These are phyloP conservation scores for Globisporangium heterothallicum DNA, from an alignment of 352 stramenopile species.

Conservation along the genomic window DNA sequence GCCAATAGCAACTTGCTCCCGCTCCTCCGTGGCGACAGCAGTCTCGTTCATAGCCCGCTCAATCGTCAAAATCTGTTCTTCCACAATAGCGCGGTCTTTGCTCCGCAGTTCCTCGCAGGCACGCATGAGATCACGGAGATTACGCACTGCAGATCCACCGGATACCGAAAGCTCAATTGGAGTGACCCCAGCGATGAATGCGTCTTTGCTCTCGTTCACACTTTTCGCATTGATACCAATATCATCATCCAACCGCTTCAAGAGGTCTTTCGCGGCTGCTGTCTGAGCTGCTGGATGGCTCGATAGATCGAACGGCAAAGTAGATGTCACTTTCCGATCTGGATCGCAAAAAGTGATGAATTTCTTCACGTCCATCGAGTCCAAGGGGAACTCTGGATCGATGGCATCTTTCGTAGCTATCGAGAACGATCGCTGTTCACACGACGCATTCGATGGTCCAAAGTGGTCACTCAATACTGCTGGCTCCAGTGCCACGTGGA, in stretches of 20 bases:
- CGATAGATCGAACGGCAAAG: constrained; percentile 92
- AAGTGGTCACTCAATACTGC: constrained; percentile 16
- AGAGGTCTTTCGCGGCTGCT: constrained; percentile 91
- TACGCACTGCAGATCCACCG: constrained; percentile 17
- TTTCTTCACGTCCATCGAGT: constrained; percentile 55
- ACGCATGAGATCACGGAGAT: constrained; percentile 45
- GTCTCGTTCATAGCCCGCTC: constrained; percentile 54
- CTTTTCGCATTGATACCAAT: constrained; percentile 80
- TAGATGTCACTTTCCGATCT: constrained; percentile 32
- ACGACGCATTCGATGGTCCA: constrained; percentile 81
- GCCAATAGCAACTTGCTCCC: constrained; percentile 19
- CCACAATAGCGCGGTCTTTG: constrained; percentile 47
- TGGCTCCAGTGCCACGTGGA: constrained; percentile 2
- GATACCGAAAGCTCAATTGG: constrained; percentile 31
- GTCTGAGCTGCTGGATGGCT: constrained; percentile 87
- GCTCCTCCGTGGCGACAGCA: constrained; percentile 3
- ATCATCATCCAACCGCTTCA: constrained; percentile 90
- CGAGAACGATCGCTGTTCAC: constrained; percentile 42
- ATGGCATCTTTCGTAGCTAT: constrained; percentile 20
- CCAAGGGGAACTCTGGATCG: constrained; percentile 70
- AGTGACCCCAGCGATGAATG: constrained; percentile 62
- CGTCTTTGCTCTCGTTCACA: constrained; percentile 73
- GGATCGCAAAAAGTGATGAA: constrained; percentile 78
- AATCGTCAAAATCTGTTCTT: constrained; percentile 43
- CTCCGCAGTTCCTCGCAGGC: constrained; percentile 43